phyloP scores from a whole-genome alignment of 1,139 yeast genomes.

The Kodamaea sp. region DNA sequence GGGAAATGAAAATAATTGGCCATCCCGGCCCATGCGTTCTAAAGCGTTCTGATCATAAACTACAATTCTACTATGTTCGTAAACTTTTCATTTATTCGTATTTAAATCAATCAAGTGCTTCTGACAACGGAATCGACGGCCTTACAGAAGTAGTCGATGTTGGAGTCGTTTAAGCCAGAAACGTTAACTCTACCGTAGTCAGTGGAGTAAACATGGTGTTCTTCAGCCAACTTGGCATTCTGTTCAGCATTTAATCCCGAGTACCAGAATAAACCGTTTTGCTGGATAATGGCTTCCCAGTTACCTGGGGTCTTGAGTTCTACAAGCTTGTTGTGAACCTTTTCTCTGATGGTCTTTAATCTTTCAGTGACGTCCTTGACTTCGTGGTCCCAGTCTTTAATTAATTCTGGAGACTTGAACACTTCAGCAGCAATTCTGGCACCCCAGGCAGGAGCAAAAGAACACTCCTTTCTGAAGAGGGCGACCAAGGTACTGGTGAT shows the following conservation, averaged over 20 bases:
- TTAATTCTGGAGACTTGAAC: constrained; percentile 25
- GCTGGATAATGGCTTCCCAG: constrained; percentile 40
- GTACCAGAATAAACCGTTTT: constrained; percentile 48
- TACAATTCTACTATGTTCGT: not conserved
- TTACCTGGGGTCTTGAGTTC: constrained; percentile 43
- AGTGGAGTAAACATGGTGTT: constrained; percentile 41
- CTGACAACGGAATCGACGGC: constrained; percentile 44
- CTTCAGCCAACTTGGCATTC: constrained; percentile 28
- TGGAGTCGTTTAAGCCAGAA: constrained; percentile 42
- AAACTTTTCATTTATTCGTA: constrained; percentile 2
- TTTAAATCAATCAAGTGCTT: constrained; percentile 10
- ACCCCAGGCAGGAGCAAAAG: constrained; percentile 51
- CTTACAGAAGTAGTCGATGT: constrained; percentile 36
- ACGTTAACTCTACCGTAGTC: constrained; percentile 44
- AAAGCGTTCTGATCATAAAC: too few species aligned
- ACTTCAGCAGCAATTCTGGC: constrained; percentile 41
- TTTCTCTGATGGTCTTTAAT: constrained; percentile 29
- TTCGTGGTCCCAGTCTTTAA: constrained; percentile 36
- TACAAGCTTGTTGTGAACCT: constrained; percentile 28
- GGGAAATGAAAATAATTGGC: too few species aligned
- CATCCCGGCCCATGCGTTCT: too few species aligned
- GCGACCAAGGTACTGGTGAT: constrained; percentile 30
- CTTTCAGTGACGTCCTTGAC: constrained; percentile 31
- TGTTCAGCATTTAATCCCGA: constrained; percentile 40
- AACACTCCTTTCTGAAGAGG: constrained; percentile 39